Percentiles rank a stretch among this genome's conserved stretches.
phyloP scores from a whole-genome alignment of 106 monocot species.

The Apostasia shenzhenica region DNA sequence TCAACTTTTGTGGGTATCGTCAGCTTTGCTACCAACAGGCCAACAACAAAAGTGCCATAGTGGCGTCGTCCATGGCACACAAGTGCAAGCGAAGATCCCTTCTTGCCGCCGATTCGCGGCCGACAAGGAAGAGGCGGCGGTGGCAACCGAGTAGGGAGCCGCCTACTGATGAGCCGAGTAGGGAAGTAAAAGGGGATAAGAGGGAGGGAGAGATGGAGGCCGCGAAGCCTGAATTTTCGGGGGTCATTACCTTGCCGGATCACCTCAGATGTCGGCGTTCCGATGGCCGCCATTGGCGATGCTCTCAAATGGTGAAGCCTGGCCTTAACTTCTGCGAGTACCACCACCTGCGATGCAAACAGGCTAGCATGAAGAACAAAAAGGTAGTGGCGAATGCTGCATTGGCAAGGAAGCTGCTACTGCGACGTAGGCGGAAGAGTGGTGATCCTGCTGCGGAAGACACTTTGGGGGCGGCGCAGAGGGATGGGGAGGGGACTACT shows the following conservation, averaged over 20 bases:
- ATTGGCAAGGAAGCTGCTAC: constrained; percentile 5
- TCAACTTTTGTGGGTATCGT: too few relatives aligned
- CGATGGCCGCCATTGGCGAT: constrained; percentile 47
- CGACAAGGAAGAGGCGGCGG: constrained; percentile 3
- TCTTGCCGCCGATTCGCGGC: neutral
- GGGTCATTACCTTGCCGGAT: constrained; percentile 9
- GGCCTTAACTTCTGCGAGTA: constrained; percentile 28
- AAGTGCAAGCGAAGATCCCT: neutral
- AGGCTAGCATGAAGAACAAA: neutral
- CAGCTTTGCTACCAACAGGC: neutral
- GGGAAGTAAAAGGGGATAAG: neutral
- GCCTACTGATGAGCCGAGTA: neutral
- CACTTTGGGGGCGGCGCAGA: constrained; percentile 14
- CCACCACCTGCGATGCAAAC: constrained; percentile 16
- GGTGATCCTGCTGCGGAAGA: constrained; percentile 7
- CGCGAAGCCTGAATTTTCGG: neutral
- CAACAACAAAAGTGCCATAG: neutral
- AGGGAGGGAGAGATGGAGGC: neutral
- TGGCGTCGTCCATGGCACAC: neutral
- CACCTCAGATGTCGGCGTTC: constrained; percentile 20
- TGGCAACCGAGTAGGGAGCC: neutral
- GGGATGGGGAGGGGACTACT: constrained; percentile 12
- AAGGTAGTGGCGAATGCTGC: neutral
- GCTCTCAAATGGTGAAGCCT: constrained; percentile 18
- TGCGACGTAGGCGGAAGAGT: constrained; percentile 9